These are phyloP conservation scores for Pleodorina starrii DNA, from an alignment of 139 green algal species.

Conservation along the genomic window DNA sequence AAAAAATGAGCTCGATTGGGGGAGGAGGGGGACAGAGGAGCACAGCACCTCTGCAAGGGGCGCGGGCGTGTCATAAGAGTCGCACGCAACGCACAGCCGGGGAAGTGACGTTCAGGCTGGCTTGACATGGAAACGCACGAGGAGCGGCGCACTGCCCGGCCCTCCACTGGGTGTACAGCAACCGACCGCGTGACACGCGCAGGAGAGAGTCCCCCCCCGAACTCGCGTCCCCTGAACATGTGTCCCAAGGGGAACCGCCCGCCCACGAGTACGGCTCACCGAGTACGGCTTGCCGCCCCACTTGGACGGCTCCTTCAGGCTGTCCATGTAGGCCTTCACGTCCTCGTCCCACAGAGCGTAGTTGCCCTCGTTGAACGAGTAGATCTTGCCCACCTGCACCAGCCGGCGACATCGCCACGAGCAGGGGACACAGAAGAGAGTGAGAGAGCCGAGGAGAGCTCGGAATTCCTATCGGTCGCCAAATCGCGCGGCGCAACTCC, in stretches of 20 bases:
- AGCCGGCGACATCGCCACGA: too few relatives aligned
- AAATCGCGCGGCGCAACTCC: too few relatives aligned
- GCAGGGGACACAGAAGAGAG: too few relatives aligned
- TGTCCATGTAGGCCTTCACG: constrained; percentile 88
- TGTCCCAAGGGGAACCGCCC: too few relatives aligned
- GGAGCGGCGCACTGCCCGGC: background rate
- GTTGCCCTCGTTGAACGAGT: constrained; percentile 99
- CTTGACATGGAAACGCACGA: background rate
- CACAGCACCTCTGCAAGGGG: too few relatives aligned
- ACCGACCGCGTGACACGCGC: background rate
- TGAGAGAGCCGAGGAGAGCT: too few relatives aligned
- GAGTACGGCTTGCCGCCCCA: constrained; percentile 95
- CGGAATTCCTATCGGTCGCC: too few relatives aligned
- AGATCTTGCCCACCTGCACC: constrained; percentile 93
- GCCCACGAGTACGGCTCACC: too few relatives aligned
- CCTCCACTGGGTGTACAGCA: background rate
- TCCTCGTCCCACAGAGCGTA: constrained; percentile 86
- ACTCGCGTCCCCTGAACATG: background rate
- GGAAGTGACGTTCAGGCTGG: too few relatives aligned
- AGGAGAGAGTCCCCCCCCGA: background rate
- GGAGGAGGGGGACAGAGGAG: background rate
- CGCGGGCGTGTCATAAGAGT: too few relatives aligned
- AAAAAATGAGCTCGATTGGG: background rate
- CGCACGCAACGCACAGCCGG: too few relatives aligned
- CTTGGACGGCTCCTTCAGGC: constrained; percentile 83